These are phyloP conservation scores for Suillus fuscotomentosus DNA, from an alignment of 768 basidiomycete species.

Conservation along the genomic window DNA sequence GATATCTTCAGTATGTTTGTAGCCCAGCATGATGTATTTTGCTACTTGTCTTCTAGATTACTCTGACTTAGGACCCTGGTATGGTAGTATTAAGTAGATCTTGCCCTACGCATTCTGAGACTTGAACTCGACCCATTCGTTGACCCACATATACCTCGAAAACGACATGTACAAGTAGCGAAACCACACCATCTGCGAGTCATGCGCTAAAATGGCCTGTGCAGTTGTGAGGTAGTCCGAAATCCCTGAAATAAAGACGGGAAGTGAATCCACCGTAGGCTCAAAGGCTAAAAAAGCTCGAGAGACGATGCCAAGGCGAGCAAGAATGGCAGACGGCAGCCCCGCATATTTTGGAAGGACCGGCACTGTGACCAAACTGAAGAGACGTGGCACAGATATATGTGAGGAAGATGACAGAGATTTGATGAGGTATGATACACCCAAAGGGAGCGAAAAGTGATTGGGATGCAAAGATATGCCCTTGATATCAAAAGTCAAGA, in stretches of 20 bases:
- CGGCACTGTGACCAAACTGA: conserved; percentile 59
- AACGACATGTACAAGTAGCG: conserved; percentile 79
- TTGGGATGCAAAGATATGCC: conserved; percentile 90
- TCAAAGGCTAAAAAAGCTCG: conserved; percentile 7
- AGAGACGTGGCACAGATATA: conserved; percentile 42
- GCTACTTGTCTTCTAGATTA: not conserved
- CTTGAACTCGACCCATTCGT: conserved; percentile 66
- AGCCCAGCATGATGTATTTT: not conserved
- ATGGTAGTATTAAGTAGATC: not conserved
- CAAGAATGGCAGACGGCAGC: conserved; percentile 46
- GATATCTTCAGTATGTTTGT: not conserved
- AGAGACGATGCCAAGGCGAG: conserved; percentile 43
- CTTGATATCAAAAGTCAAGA: conserved; percentile 77
- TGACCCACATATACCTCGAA: conserved; percentile 92
- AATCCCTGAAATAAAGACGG: conserved; percentile 56
- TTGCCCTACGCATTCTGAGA: not conserved
- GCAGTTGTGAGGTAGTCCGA: conserved; percentile 55
- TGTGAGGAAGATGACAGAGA: conserved; percentile 24
- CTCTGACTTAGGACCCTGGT: not conserved
- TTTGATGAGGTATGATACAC: conserved; percentile 45
- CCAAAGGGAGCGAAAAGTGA: conserved; percentile 68
- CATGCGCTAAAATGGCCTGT: conserved; percentile 69
- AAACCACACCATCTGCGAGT: conserved; percentile 85
- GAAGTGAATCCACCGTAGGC: conserved; percentile 5
- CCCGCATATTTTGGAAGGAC: conserved; percentile 60